Base-by-base conservation (phyloP, 345 rosid genomes). In the Salix arbutifolia region DNA sequence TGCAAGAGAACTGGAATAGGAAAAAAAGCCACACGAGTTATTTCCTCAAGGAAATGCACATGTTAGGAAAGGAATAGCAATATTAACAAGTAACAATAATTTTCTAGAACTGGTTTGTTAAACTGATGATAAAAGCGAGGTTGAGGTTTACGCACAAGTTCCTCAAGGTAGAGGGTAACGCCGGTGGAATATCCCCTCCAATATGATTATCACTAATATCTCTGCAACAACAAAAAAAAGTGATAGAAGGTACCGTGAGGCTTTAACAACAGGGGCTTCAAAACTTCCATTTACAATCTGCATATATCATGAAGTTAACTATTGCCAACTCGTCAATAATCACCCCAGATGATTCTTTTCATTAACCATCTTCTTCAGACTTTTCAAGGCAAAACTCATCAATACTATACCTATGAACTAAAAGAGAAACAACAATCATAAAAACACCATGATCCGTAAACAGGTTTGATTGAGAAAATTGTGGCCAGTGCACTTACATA, bases 151-250 rank as follows among this genome's bases (percentile, higher is more conserved):
- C 95, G 25, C 78, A 96, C 99, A 96, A 70, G 81, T 84, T 89
- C 56, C 82, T 79, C 81, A 96, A 76, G 61, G 96, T 87, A 65
- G 71, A 79, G 11, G 99, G 99, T 83, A 93, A 81, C 80, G 76
- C 84, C 65, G 83, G 84, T 6, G 98, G 99, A 77, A 96, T 84
- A 65, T 79, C 87, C 83, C 99, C 99, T 69, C 91, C 89, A 23
- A 96, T 91, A 74, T 84, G 92, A 82, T 96, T 96, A 86, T 87
- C 80, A 83, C 97, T 91, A 64, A 96, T 80, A 88, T 92, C 98
- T 82, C 99, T 96, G 94, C 75, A 76, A 79, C 80, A 33, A 33
- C 4, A 65, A 21, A 56, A 81, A 56, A 58, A 80, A 61, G 76
- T 72, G 28, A 71, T 40, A 73, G 28, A 69, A 78, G 40, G 67